A percentile compares a stretch with the other conserved stretches of the same genome.
phyloP scores from a whole-genome alignment of 805 yeast genomes.

The Metschnikowia koreensis region DNA sequence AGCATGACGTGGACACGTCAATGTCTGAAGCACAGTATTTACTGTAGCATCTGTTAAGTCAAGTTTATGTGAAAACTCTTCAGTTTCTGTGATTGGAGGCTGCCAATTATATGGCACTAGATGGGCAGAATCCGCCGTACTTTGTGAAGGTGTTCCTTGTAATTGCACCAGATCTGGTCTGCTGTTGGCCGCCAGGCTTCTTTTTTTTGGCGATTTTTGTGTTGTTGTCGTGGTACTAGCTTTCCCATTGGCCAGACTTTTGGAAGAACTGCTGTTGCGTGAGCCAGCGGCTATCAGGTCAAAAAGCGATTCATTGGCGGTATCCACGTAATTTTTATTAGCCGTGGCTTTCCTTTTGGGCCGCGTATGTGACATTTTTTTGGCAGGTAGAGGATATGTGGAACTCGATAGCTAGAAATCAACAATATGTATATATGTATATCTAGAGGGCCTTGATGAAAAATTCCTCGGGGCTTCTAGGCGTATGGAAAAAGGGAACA shows the following conservation, averaged over 20 bases:
- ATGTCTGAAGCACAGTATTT: constrained; percentile 33
- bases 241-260: neutral
- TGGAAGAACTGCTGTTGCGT: constrained; percentile 2
- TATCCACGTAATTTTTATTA: constrained; percentile 20
- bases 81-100: constrained; percentile 36
- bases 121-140: neutral
- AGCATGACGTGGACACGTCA: constrained; percentile 37
- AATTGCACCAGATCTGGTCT: neutral
- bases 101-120: constrained; percentile 45
- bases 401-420: neutral
- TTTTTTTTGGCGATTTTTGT: constrained; percentile 5
- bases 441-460: neutral
- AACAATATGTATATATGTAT: neutral
- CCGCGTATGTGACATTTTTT: constrained; percentile 15
- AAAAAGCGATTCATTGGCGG: constrained; percentile 15
- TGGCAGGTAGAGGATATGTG: too few species aligned
- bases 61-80: constrained; percentile 43
- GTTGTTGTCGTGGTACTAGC: neutral
- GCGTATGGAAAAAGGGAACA: too few species aligned
- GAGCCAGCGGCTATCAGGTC: constrained; percentile 6
- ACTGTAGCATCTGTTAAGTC: constrained; percentile 44
- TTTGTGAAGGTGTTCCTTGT: neutral
- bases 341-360: constrained; percentile 22
- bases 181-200: neutral
- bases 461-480: neutral